phyloP scores from a whole-genome alignment of 1,284 basidiomycete genomes.

The Cutaneotrichosporon sp. region DNA sequence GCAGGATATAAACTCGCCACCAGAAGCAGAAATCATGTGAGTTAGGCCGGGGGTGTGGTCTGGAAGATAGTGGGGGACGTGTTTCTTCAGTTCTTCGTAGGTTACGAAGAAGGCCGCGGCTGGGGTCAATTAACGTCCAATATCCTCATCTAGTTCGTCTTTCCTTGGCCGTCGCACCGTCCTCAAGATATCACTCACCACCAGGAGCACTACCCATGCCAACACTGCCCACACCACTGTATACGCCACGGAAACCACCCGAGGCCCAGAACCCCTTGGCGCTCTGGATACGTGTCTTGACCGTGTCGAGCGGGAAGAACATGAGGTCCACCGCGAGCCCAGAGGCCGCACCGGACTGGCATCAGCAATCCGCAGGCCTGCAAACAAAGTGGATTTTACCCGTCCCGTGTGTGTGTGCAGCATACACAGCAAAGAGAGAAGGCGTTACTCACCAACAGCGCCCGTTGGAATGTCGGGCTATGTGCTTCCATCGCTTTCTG shows the following conservation, averaged over 20 bases:
- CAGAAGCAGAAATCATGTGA: conserved; percentile 77
- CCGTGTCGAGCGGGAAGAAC: conserved; percentile 94
- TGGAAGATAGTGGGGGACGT: conserved; percentile 57
- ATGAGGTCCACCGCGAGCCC: conserved; percentile 89
- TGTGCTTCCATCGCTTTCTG: conserved; percentile 7
- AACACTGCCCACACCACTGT: conserved; percentile 92
- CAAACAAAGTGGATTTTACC: too few species aligned
- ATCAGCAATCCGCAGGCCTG: neutral
- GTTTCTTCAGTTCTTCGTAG: conserved; percentile 84
- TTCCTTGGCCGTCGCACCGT: too few species aligned
- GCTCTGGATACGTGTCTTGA: conserved; percentile 95
- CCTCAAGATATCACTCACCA: conserved; percentile 59
- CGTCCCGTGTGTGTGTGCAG: neutral
- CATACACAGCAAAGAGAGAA: neutral
- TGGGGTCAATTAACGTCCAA: conserved; percentile 44
- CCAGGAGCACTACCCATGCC: conserved; percentile 94
- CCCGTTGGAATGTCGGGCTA: conserved; percentile 40
- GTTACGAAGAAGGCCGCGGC: conserved; percentile 94
- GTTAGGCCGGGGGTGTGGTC: conserved; percentile 65
- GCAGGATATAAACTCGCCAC: conserved; percentile 86
- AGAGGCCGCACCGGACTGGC: conserved; percentile 77
- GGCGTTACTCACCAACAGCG: conserved; percentile 36
- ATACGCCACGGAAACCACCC: conserved; percentile 89
- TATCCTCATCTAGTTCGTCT: too few species aligned
- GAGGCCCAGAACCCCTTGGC: conserved; percentile 78